Evolutionary conservation across 1,139 yeast genomes (phyloP).

Genomic region (Ogataea hybrid): DNA sequence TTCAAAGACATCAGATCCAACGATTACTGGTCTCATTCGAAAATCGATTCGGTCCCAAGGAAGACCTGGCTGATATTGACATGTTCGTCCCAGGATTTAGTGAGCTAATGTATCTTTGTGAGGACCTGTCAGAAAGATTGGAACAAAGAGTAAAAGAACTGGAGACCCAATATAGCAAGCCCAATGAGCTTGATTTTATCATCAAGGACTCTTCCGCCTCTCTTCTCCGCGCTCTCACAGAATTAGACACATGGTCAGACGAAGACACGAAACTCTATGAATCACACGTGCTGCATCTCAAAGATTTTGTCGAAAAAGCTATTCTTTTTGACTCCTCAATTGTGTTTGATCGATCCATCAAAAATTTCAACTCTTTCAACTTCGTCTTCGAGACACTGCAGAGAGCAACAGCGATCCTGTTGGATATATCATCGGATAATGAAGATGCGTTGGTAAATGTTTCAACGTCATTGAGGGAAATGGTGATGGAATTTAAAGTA

Average conservation of each 20-base stretch:
- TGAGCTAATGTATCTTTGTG: conserved; percentile 26
- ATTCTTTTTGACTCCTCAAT: conserved; percentile 55
- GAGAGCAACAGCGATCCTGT: conserved; percentile 11
- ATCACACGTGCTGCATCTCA: conserved; percentile 40
- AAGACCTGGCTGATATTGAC: conserved; percentile 18
- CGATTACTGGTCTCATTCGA: conserved; percentile 28
- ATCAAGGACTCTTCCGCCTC: conserved; percentile 42
- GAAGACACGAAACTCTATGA: conserved; percentile 43
- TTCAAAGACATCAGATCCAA: conserved; percentile 42
- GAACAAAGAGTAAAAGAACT: conserved; percentile 46
- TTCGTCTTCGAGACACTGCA: conserved; percentile 14
- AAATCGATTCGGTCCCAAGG: conserved; percentile 12
- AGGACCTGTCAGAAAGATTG: conserved; percentile 27
- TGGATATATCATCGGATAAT: conserved; percentile 17
- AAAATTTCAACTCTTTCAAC: conserved; percentile 10
- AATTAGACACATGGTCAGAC: conserved; percentile 55
- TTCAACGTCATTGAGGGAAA: conserved; percentile 11
- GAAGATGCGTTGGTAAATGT: conserved; percentile 13
- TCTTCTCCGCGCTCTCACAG: conserved; percentile 44
- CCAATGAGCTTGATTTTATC: conserved; percentile 52
- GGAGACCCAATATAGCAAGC: conserved; percentile 47
- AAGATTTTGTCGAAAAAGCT: conserved; percentile 50
- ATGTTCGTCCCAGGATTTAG: conserved; percentile 21
- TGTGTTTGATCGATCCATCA: conserved; percentile 37
- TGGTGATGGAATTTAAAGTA: conserved; percentile 10